A percentile compares a stretch with the other conserved stretches of the same genome.
Evolutionary conservation across 108 stramenopile genomes (phyloP).

Genomic region (Cyclotella sp.): DNA sequence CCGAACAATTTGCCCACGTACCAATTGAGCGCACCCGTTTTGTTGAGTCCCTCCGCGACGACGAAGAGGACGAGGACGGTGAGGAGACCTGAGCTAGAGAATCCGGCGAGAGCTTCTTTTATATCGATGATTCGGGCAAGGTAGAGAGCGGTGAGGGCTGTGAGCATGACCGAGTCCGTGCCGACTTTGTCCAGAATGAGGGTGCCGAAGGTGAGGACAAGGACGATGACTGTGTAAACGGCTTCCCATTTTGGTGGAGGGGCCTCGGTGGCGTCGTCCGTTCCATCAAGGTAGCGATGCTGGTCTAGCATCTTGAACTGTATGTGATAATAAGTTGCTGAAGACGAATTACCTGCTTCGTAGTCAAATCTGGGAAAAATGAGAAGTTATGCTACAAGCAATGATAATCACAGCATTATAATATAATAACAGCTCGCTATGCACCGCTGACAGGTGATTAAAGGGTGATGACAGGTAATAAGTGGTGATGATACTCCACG

Average conservation of each 20-base stretch:
- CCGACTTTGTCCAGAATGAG: conserved; percentile 72
- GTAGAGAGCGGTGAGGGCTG: conserved; percentile 74
- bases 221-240: conserved; percentile 61
- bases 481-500: too few species aligned
- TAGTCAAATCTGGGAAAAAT: too few species aligned
- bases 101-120: conserved; percentile 74
- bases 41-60: conserved; percentile 80
- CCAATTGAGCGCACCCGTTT: conserved; percentile 88
- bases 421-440: too few species aligned
- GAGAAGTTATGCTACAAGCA: too few species aligned
- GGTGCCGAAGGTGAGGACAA: conserved; percentile 68
- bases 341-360: too few species aligned
- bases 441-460: too few species aligned
- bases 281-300: neutral
- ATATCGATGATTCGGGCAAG: conserved; percentile 70
- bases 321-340: too few species aligned
- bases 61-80: conserved; percentile 86
- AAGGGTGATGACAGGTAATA: too few species aligned
- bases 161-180: conserved; percentile 75
- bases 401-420: too few species aligned
- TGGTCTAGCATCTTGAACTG: too few species aligned
- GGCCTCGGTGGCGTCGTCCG: neutral
- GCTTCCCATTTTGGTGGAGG: conserved; percentile 63
- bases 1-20: conserved; percentile 88
- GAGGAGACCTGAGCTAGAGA: conserved; percentile 82